These are phyloP conservation scores for Candida adriatica DNA, from an alignment of 805 yeast genomes.

Conservation along the genomic window DNA sequence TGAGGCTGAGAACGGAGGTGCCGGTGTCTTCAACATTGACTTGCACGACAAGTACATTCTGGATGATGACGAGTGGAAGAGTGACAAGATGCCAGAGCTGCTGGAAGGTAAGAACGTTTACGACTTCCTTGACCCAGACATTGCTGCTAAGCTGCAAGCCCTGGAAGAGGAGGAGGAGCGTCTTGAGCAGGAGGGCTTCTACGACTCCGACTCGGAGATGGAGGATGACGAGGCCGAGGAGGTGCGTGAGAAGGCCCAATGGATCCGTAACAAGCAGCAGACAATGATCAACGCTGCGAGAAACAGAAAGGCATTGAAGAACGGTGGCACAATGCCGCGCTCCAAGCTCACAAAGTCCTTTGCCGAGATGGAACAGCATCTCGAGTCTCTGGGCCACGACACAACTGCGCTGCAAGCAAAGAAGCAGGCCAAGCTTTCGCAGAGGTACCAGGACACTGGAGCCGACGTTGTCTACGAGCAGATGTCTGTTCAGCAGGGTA, in stretches of 20 bases:
- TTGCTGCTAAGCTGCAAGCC: slow-evolving; percentile 86
- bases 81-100: slow-evolving; percentile 94
- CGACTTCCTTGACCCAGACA: slow-evolving; percentile 95
- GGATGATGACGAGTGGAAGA: slow-evolving; percentile 97
- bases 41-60: slow-evolving; percentile 85
- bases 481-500: slow-evolving; percentile 21
- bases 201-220: slow-evolving; percentile 73
- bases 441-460: slow-evolving; percentile 49
- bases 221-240: slow-evolving; percentile 65
- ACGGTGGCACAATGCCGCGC: slow-evolving; percentile 84
- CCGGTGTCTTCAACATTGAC: slow-evolving; percentile 94
- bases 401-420: slow-evolving; percentile 56
- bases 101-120: slow-evolving; percentile 94
- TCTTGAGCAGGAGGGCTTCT: slow-evolving; percentile 90
- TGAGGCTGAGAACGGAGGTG: slow-evolving; percentile 95
- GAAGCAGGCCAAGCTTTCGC: slow-evolving; percentile 32
- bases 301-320: slow-evolving; percentile 78
- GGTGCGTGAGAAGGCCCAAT: slow-evolving; percentile 77
- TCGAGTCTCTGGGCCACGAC: slow-evolving; percentile 88
- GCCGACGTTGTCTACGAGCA: slow-evolving; percentile 46
- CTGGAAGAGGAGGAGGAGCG: slow-evolving; percentile 96
- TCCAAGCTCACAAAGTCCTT: slow-evolving; percentile 75
- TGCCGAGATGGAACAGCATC: slow-evolving; percentile 78
- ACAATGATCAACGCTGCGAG: slow-evolving; percentile 86
- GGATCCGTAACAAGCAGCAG: slow-evolving; percentile 96